phyloP scores from a whole-genome alignment of 2,329 filamentous ascomycete genomes.

The Mollisia scopiformis region DNA sequence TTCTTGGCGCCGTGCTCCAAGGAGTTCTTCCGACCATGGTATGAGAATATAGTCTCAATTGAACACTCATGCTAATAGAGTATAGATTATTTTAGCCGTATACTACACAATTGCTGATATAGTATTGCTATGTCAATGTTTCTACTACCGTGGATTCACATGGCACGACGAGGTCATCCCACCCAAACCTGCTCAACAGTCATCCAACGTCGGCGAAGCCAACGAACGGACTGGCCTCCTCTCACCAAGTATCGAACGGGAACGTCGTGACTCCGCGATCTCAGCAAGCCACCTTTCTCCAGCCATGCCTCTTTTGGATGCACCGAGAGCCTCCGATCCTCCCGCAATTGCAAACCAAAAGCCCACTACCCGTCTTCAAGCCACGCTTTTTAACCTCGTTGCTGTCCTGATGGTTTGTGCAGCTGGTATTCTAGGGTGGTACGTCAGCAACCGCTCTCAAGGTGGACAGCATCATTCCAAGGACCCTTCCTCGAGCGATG shows the following conservation, averaged over 20 bases:
- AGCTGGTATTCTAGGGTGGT: constrained; percentile 87
- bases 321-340: constrained; percentile 43
- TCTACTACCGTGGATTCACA: constrained; percentile 91
- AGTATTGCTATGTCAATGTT: constrained; percentile 85
- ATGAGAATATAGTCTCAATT: constrained; percentile 38
- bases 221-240: constrained; percentile 58
- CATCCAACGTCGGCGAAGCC: constrained; percentile 40
- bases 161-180: constrained; percentile 57
- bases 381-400: constrained; percentile 71
- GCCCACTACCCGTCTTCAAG: constrained; percentile 56
- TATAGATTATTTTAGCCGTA: constrained; percentile 76
- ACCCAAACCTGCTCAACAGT: constrained; percentile 41
- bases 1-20: constrained; percentile 88
- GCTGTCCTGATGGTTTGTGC: constrained; percentile 81
- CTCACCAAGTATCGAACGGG: constrained; percentile 45
- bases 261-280: constrained; percentile 55
- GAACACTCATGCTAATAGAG: constrained; percentile 38
- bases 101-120: constrained; percentile 94
- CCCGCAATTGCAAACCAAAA: constrained; percentile 44
- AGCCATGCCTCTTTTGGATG: constrained; percentile 75
- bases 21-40: constrained; percentile 89
- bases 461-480: constrained; percentile 33
- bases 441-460: constrained; percentile 57
- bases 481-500: constrained; percentile 40
- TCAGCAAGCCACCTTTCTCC: constrained; percentile 75